Evolutionary conservation across 306 rosid species (phyloP), one percentile per base, ranked within the genome.

Genomic region (Rubus idaeus): DNA sequence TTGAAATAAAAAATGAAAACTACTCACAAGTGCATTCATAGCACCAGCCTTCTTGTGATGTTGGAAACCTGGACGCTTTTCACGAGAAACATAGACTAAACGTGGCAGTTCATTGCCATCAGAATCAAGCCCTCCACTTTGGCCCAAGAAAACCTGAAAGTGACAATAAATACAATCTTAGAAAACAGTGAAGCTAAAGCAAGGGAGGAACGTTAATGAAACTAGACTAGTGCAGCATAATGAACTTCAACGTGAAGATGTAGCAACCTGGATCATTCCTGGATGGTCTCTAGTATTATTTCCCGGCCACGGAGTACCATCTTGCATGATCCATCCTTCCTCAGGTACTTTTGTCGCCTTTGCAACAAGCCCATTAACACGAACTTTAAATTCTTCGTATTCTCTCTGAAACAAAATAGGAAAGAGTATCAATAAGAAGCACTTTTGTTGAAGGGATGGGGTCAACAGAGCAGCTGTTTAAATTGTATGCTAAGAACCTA

Each of bases 1-100:
- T 56, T 76, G 35, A 50, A 75, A 2, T 17, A 64, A 42, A 12
- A 55, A 56, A 20, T 8, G 40, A 45, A 9, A 58, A 70, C 40
- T 74, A 86, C 98, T 88, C 82, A 95, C 98, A 69, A 95, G 97
- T 57, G 98, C 91, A 83, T 95, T 95, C 98, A 95, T 95, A 73
- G 98, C 98, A 84, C 98, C 98, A 3, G 98, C 98, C 81, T 95
- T 95, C 89, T 95, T 95, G 88, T 95, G 98, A 87, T 95, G 98
- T 83, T 95, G 98, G 82, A 95, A 95, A 37, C 98, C 97, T 8
- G 96, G 98, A 86, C 98, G 98, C 93, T 95, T 95, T 81, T 95
- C 98, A 84, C 98, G 98, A 87, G 98, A 95, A 73, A 95, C 98
- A 76, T 95, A 95, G 77, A 95, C 96, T 78, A 95, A 64, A 37